Evolutionary conservation across 225 moss, liverwort and hornwort species (phyloP), one percentile per base, ranked within the genome.

Genomic region (Bryoerythrophyllum caledonicum): DNA sequence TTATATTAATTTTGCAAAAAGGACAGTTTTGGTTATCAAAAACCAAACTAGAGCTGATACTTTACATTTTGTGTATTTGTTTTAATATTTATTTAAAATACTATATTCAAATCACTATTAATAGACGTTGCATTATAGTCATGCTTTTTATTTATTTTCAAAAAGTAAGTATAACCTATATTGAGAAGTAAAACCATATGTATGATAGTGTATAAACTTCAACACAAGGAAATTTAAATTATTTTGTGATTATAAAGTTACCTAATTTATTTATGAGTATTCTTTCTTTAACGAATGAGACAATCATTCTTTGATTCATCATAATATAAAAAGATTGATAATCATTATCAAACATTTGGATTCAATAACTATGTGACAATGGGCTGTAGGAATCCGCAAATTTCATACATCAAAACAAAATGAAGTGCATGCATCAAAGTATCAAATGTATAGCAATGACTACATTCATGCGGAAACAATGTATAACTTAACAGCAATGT

Each of bases 401-500:
- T 70, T 85, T 13, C 82, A 87, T 35, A 5, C 27, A 41, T n/a
- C 28, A 3, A 74, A 10, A 17, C 53, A 46, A 54, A 78, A 71
- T 57, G 77, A 79, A 67, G 71, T 85, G 2, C 49, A 72, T n/a
- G 68, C 75, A 12, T 82, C 84, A 2, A 75, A 71, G 3, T 58
- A 19, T 30, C 74, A 63, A 65, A 72, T 73, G 30, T 87, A 87
- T 27, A 80, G 51, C 35, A 89, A 94, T 43, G 91, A 93, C 20
- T 93, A 95, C 25, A 87, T 93, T 21, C 86, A 93, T 49, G 93
- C 90, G 0, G 82, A 91, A 0, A 93, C 86, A 0, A 95, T 93
- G 93, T 95, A 95, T 24, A 87, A 95, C 32, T 83, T 95, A 49
- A 68, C 83, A 0, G 64, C 82, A 4, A 93, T 95, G 86, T 83